Conservation (phyloP, 2,329 filamentous ascomycete genomes). For the Phoma sp. region DNA sequence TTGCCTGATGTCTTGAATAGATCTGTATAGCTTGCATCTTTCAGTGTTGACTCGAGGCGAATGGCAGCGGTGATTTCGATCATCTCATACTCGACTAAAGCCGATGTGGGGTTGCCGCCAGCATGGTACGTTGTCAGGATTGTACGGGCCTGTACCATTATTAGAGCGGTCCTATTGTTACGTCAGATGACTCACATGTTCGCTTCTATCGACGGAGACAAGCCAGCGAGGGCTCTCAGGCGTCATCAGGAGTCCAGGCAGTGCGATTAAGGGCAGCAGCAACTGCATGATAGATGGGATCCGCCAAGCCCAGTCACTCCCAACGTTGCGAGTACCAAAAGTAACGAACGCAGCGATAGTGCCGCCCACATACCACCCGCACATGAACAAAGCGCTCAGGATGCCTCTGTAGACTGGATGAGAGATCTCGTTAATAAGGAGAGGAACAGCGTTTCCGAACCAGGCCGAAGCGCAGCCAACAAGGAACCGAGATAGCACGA, state of each 20-base stretch:
- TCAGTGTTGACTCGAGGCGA: conserved; percentile 19
- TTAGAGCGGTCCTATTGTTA: no score
- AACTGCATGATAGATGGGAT: conserved; percentile 45
- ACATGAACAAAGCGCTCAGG: conserved; percentile 46
- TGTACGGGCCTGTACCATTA: conserved; percentile 8
- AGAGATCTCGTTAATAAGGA: conserved; percentile 53
- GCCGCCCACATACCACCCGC: conserved; percentile 52
- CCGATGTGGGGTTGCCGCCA: conserved; percentile 29
- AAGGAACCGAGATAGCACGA: conserved; percentile 49
- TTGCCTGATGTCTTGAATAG: conserved; percentile 42
- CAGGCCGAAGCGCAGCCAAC: conserved; percentile 48
- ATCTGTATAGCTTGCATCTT: conserved; percentile 11
- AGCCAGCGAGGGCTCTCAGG: conserved; percentile 54
- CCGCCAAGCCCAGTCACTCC: conserved; percentile 45
- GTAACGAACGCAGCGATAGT: conserved; percentile 53
- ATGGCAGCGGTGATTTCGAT: conserved; percentile 19
- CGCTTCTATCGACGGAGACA: conserved; percentile 56
- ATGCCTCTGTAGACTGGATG: conserved; percentile 51
- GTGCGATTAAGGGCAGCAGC: conserved; percentile 27
- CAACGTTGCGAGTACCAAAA: conserved; percentile 54
- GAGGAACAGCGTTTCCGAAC: conserved; percentile 43
- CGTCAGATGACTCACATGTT: conserved; percentile 39
- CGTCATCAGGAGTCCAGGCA: conserved; percentile 52
- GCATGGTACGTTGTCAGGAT: conserved; percentile 18
- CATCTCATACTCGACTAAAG: conserved; percentile 18